A percentile compares a stretch with the other conserved stretches of the same genome.
phyloP scores from a whole-genome alignment of 495 filamentous ascomycete species.

The Penicillium daleae region DNA sequence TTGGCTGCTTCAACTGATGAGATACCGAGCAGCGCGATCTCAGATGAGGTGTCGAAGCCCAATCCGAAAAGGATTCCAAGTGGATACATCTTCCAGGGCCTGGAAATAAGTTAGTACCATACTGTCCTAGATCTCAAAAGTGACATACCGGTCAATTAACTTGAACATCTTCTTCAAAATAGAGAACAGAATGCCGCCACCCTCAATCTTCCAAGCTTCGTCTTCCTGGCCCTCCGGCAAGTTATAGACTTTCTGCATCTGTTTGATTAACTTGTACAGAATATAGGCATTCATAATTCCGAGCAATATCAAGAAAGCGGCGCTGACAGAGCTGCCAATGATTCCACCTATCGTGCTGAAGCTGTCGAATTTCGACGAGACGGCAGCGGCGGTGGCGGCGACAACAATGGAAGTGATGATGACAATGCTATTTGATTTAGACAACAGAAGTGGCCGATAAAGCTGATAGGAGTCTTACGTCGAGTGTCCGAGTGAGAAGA shows the following conservation, averaged over 20 bases:
- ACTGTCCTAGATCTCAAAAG: neutral
- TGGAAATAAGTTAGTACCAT: conserved; percentile 21
- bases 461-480: conserved; percentile 51
- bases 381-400: conserved; percentile 81
- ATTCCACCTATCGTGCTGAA: conserved; percentile 86
- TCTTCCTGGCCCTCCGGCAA: conserved; percentile 56
- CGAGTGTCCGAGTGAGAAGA: conserved; percentile 91
- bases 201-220: conserved; percentile 69
- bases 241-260: conserved; percentile 64
- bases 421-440: conserved; percentile 63
- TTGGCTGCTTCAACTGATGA: conserved; percentile 80
- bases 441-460: neutral
- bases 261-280: conserved; percentile 69
- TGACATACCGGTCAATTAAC: conserved; percentile 68
- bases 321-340: conserved; percentile 78
- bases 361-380: conserved; percentile 75
- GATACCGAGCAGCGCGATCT: conserved; percentile 91
- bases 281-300: conserved; percentile 88
- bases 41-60: conserved; percentile 94
- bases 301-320: conserved; percentile 78
- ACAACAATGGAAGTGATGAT: conserved; percentile 90
- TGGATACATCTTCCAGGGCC: conserved; percentile 96
- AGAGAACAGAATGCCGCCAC: conserved; percentile 71
- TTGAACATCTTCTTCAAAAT: conserved; percentile 78
- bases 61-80: conserved; percentile 89